These are phyloP conservation scores for Agaricus sinodeliciosus DNA, from an alignment of 768 basidiomycete genomes.

Conservation along the genomic window DNA sequence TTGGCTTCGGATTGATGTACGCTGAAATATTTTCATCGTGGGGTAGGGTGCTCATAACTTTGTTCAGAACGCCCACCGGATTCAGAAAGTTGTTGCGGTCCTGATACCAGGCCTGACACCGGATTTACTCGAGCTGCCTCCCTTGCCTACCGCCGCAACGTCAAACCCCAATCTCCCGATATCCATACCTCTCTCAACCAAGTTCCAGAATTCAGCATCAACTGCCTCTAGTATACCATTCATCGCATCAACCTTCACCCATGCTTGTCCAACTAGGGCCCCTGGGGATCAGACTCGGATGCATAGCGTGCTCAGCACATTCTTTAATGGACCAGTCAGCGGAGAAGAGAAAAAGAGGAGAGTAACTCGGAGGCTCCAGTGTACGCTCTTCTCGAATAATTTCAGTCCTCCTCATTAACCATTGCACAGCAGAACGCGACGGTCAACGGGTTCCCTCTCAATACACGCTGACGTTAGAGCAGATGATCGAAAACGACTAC, in stretches of 20 bases:
- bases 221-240: constrained; percentile 46
- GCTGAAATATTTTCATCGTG: constrained; percentile 14
- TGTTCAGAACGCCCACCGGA: constrained; percentile 58
- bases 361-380: constrained; percentile 29
- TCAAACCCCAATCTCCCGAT: constrained; percentile 40
- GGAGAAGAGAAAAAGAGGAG: constrained; percentile 74
- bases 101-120: constrained; percentile 85
- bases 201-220: constrained; percentile 18
- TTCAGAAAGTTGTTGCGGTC: constrained; percentile 74
- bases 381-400: constrained; percentile 21
- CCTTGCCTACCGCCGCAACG: constrained; percentile 63
- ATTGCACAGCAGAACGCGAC: constrained; percentile 45
- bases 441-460: constrained; percentile 52
- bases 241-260: constrained; percentile 77
- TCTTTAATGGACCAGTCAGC: constrained; percentile 78
- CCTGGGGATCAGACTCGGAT: constrained; percentile 83
- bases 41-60: not conserved
- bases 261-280: constrained; percentile 89
- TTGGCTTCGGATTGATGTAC: constrained; percentile 82
- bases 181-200: constrained; percentile 30
- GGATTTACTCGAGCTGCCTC: constrained; percentile 64
- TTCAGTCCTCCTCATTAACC: not conserved
- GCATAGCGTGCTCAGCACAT: constrained; percentile 78
- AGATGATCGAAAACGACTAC: constrained; percentile 95
- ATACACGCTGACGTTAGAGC: constrained; percentile 70